A percentile compares a stretch with the other conserved stretches of the same genome.
phyloP scores from a whole-genome alignment of 257 asterid genomes.

The Paulownia fortunei region DNA sequence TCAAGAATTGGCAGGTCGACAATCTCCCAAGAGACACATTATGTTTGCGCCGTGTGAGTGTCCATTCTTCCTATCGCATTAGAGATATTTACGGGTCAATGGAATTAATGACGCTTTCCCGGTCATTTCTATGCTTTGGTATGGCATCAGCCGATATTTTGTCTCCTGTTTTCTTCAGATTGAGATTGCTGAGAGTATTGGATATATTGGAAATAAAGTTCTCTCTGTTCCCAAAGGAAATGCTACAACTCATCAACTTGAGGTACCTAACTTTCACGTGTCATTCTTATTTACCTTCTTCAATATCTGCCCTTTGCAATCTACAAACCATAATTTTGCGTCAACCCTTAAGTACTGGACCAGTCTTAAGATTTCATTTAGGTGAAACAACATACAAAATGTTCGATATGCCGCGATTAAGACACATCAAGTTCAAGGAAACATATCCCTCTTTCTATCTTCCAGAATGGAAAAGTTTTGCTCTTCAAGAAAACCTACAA shows the following conservation, averaged over 20 bases:
- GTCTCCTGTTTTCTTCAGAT: neutral
- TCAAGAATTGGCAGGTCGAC: neutral
- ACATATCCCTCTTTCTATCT: neutral
- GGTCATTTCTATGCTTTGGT: neutral
- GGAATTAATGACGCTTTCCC: neutral
- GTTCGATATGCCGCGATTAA: neutral
- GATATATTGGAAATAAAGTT: neutral
- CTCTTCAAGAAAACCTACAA: neutral
- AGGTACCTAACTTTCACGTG: conserved; percentile 3
- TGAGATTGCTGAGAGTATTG: conserved; percentile 13
- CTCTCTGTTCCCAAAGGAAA: conserved; percentile 3
- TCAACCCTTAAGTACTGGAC: too few relatives aligned
- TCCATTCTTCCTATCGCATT: neutral
- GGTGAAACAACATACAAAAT: neutral
- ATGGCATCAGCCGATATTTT: neutral
- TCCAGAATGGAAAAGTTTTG: neutral
- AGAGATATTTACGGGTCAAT: neutral
- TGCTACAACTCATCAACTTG: conserved; percentile 11
- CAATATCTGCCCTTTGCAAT: neutral
- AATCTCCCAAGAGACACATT: neutral
- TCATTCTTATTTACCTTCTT: neutral
- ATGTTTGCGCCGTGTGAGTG: neutral
- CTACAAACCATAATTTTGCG: conserved; percentile 12
- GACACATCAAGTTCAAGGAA: conserved; percentile 25
- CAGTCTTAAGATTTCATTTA: too few relatives aligned